A percentile compares a stretch with the other conserved stretches of the same genome.
Conservation (phyloP, 805 yeast species). For the Candida maesae region DNA sequence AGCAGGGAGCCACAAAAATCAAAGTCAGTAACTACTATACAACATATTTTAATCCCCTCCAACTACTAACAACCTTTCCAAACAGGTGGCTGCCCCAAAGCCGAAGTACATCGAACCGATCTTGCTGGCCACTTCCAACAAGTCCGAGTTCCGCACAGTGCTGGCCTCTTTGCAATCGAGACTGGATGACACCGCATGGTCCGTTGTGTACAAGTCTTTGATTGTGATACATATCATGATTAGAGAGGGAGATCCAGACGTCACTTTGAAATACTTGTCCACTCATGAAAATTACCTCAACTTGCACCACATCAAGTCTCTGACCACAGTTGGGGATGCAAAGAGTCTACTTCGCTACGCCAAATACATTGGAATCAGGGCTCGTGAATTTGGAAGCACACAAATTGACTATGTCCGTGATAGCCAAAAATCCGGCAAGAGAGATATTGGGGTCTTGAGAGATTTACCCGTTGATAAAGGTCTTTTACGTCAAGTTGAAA, state of each 20-base stretch:
- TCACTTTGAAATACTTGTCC: constrained; percentile 59
- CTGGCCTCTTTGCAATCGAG: constrained; percentile 61
- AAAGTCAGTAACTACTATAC: constrained; percentile 38
- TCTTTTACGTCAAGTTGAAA: constrained; percentile 75
- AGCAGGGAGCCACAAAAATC: constrained; percentile 63
- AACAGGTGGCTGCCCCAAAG: constrained; percentile 90
- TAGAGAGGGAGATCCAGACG: constrained; percentile 82
- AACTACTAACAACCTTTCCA: constrained; percentile 4
- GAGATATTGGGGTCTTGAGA: constrained; percentile 38
- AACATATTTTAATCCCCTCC: too few relatives aligned
- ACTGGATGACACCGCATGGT: constrained; percentile 82
- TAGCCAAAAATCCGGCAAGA: constrained; percentile 41
- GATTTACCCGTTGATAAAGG: constrained; percentile 71
- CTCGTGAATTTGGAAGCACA: constrained; percentile 62
- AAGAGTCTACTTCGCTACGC: constrained; percentile 62
- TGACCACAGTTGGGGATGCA: constrained; percentile 43
- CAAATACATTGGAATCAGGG: constrained; percentile 64
- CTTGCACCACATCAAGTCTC: constrained; percentile 35
- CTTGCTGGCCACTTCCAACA: constrained; percentile 42
- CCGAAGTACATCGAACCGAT: constrained; percentile 95
- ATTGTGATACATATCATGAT: constrained; percentile 87
- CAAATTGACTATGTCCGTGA: constrained; percentile 77
- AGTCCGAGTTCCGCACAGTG: constrained; percentile 56
- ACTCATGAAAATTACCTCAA: constrained; percentile 49
- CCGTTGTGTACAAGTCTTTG: constrained; percentile 81